Base-by-base conservation (phyloP, 371 early-diverging fungal species). In the Syncephalastrum sp. region DNA sequence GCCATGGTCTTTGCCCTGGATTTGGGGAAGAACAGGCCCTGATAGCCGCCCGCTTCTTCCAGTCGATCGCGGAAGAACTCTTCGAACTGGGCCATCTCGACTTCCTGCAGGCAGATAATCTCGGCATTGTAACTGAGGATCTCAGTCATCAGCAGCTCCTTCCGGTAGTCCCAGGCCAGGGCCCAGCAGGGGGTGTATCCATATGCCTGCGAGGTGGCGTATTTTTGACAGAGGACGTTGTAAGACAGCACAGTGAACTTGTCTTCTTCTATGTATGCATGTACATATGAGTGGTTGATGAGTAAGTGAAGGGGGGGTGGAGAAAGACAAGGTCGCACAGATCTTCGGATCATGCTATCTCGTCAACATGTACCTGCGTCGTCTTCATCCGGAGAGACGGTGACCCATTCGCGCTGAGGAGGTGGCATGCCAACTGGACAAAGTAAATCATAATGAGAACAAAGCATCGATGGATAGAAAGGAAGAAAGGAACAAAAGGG, bases 101-200 rank as follows among this genome's bases (percentile, higher is more conserved):
- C 59, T 65, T 92, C 96, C 86, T 98, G 99, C 53, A 99, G 74
- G 67, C 97, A 98, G n/a, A 99, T 69, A 58, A 99, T 89, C 71
- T 99, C 99, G 0, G 97, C 86, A 64, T 92, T 89, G 65, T 90
- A 92, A 14, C 85, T 84, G n/a, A 88, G 60, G 29, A 99, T 89
- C 65, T 99, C 99, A 17, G 93, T 84, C 50, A 97, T 68, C 48
- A 99, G 84, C 16, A 84, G 81, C 56, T 97, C 97, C 64, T 90
- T 91, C 57, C 99, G 92, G 69, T 93, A 92, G 23, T 96, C 94
- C 93, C 97, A 96, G 0, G 81, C 77, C 53, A 99, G 81, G 1
- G 94, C 96, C 98, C 98, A 99, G 5, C 94, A 90, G 13, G 99
- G 99, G 19, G 96, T 93, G 80, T 98, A 99, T 53, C 92, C 91